phyloP scores from a whole-genome alignment of 2,329 filamentous ascomycete species.

The Tricladium varicosporioides region DNA sequence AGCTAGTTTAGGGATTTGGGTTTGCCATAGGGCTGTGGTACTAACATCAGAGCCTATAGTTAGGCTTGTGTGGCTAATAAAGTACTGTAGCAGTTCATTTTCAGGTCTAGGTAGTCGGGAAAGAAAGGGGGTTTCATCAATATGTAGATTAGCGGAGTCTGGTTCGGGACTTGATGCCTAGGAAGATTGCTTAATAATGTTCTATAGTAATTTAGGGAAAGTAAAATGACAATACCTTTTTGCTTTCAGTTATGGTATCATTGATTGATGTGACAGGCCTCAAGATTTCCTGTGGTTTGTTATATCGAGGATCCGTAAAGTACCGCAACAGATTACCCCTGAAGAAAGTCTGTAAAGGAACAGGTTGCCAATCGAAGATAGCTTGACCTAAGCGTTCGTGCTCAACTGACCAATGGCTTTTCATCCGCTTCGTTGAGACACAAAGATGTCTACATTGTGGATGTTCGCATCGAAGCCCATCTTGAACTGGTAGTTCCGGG shows the following conservation, averaged over 20 bases:
- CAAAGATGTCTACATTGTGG: slow-evolving; percentile 31
- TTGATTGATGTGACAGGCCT: not conserved
- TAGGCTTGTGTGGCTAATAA: slow-evolving; percentile 20
- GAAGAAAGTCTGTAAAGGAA: slow-evolving; percentile 30
- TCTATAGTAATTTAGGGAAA: no score
- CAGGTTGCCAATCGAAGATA: slow-evolving; percentile 21
- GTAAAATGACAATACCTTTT: no score
- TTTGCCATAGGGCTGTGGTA: slow-evolving; percentile 32
- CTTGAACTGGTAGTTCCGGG: slow-evolving; percentile 26
- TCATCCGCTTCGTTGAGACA: slow-evolving; percentile 35
- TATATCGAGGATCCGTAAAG: slow-evolving; percentile 17
- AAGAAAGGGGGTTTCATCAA: no score
- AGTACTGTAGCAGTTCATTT: slow-evolving; percentile 22
- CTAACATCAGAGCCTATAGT: slow-evolving; percentile 17
- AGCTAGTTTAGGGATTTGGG: slow-evolving; percentile 36
- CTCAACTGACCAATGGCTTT: slow-evolving; percentile 30
- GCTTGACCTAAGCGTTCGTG: slow-evolving; percentile 20
- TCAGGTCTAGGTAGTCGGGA: no score
- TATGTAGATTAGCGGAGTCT: no score
- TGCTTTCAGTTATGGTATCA: not conserved
- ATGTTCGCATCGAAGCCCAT: slow-evolving; percentile 27
- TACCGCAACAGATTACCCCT: slow-evolving; percentile 30
- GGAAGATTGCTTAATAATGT: no score
- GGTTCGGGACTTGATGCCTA: no score
- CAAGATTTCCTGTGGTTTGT: not conserved